Evolutionary conservation across 768 basidiomycete genomes (phyloP).

Genomic region (Leccinum barrowsii): DNA sequence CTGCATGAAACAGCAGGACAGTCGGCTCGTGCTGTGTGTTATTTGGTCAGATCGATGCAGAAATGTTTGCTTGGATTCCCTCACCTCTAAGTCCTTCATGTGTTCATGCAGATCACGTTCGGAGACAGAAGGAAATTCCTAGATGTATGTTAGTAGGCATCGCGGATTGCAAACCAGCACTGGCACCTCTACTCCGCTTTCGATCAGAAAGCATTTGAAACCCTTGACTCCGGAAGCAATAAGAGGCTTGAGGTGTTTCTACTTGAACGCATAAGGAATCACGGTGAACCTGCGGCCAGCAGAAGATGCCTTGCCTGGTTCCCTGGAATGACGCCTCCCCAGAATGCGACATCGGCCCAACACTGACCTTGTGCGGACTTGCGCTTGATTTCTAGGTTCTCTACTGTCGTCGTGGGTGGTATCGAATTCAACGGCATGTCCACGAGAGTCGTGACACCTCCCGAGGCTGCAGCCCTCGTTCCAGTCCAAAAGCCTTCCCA

Average conservation of each 20-base stretch:
- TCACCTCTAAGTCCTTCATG: constrained; percentile 73
- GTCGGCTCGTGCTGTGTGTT: constrained; percentile 61
- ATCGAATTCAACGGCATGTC: constrained; percentile 99
- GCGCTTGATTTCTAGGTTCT: constrained; percentile 69
- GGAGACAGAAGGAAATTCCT: constrained; percentile 92
- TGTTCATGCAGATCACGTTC: constrained; percentile 65
- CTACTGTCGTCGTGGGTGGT: constrained; percentile 88
- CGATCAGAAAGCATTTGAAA: constrained; percentile 95
- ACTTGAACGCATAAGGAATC: neutral
- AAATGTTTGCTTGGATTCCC: neutral
- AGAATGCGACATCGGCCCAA: constrained; percentile 71
- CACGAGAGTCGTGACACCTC: constrained; percentile 92
- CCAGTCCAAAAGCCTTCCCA: constrained; percentile 96
- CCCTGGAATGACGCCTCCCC: constrained; percentile 92
- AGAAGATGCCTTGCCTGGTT: constrained; percentile 58
- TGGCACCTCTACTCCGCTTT: constrained; percentile 89
- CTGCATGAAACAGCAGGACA: constrained; percentile 89
- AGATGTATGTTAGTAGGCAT: constrained; percentile 4
- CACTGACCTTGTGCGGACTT: constrained; percentile 64
- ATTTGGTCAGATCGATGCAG: constrained; percentile 9
- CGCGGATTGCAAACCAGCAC: neutral
- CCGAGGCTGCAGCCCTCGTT: constrained; percentile 86
- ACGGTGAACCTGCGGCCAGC: neutral
- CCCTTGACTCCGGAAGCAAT: constrained; percentile 83
- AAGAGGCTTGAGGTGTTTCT: constrained; percentile 76